Evolutionary conservation across 257 asterid species (phyloP), one percentile per base, ranked within the genome.

Genomic region (Cinchona pubescens): DNA sequence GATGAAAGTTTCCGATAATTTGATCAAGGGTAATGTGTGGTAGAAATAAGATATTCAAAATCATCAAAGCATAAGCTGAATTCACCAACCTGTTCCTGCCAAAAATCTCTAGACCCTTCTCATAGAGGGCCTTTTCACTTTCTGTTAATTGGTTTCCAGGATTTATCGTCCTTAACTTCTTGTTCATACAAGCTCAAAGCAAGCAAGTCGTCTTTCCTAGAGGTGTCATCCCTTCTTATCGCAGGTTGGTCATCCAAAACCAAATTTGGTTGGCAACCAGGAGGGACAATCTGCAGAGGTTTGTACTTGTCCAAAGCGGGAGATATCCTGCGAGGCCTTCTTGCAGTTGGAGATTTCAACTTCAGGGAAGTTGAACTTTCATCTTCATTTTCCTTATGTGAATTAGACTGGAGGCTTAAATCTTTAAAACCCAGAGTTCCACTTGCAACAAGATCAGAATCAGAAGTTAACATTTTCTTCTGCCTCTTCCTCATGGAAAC

Each of bases 91-190:
- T 92, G 96, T 86, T 91, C 75, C 82, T 84, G 56, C 96, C 99
- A 87, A 92, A 95, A 55, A 95, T 91, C 86, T 84, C 92, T 42
- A 91, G 60, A 51, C 99, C 99, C 88, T 92, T 91, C 71, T 92
- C 98, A 85, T 85, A 95, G 43, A 95, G 90, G 69, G 94, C 88
- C 83, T 87, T 91, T 74, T 95, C 99, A n/a, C n/a, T n/a, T n/a
- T n/a, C n/a, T n/a, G n/a, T n/a, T n/a, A 85, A 92, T 80, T 40
- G 96, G 91, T 81, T 82, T 95, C 99, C 99, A 95, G 75, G 79
- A 75, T 79, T 73, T 82, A 78, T 83, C 82, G 76, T 86, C 93
- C 46, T 18, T 66, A 71, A 73, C 71, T 70, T 90, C 94, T 66
- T 76, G 90, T 69, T 74, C 89, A 70, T 58, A 80, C 68, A 74